Conservation (phyloP, 1,284 basidiomycete species). For the Jaminaea rosea region DNA sequence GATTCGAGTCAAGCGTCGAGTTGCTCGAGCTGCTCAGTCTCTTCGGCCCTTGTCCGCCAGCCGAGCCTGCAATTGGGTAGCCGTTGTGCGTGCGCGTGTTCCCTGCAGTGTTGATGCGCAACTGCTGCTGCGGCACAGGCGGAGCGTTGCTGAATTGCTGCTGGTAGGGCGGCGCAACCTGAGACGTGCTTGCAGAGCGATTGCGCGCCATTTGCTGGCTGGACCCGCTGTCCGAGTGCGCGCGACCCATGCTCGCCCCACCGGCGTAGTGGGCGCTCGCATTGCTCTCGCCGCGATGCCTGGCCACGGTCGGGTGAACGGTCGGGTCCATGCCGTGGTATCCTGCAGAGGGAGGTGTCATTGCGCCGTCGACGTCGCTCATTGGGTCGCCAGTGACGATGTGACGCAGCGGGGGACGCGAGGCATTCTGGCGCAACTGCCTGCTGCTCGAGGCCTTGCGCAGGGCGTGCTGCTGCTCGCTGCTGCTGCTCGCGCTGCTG, state of each 20-base stretch:
- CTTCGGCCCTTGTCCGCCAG: slow-evolving; percentile 7
- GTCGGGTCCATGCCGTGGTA: too few species aligned
- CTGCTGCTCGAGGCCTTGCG: slow-evolving; percentile 31
- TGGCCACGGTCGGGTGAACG: too few species aligned
- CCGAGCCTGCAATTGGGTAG: background rate
- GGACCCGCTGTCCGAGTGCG: slow-evolving; percentile 17
- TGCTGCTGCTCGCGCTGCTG: background rate
- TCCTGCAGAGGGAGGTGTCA: too few species aligned
- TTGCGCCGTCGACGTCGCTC: too few species aligned
- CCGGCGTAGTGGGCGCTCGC: too few species aligned
- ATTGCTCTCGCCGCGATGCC: too few species aligned
- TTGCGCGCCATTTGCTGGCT: background rate
- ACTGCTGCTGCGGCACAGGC: slow-evolving; percentile 16
- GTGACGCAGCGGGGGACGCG: too few species aligned
- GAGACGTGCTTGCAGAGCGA: slow-evolving; percentile 26
- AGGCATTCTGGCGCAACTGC: slow-evolving; percentile 20
- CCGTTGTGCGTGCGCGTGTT: background rate
- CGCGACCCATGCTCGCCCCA: slow-evolving; percentile 8
- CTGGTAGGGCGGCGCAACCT: slow-evolving; percentile 2
- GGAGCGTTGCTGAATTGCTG: slow-evolving; percentile 18
- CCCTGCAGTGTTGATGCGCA: background rate
- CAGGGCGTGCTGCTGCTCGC: slow-evolving; percentile 13
- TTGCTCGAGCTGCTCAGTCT: slow-evolving; percentile 24
- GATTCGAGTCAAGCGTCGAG: slow-evolving; percentile 24
- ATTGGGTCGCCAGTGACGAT: too few species aligned